Evolutionary conservation across 768 basidiomycete genomes (phyloP).

Genomic region (Trametes maxima): DNA sequence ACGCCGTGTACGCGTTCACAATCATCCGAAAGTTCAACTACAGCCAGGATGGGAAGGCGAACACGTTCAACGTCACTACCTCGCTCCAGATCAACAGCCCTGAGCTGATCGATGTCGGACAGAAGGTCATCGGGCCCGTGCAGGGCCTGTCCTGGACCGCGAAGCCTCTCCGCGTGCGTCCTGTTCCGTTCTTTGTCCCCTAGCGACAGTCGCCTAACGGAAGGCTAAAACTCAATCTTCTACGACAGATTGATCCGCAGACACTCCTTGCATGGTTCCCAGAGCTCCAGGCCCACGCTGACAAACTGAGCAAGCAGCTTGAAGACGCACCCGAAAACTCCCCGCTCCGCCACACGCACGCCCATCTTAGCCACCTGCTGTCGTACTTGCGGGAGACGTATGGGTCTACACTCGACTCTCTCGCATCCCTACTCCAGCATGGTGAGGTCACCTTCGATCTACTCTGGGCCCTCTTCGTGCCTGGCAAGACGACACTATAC

Average conservation of each 20-base stretch:
- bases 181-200: neutral
- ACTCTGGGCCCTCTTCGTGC: slow-evolving; percentile 59
- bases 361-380: slow-evolving; percentile 54
- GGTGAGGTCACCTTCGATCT: slow-evolving; percentile 62
- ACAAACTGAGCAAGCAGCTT: slow-evolving; percentile 38
- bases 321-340: slow-evolving; percentile 42
- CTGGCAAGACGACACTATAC: slow-evolving; percentile 51
- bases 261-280: slow-evolving; percentile 56
- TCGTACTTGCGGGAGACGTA: slow-evolving; percentile 53
- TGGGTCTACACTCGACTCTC: slow-evolving; percentile 47
- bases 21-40: slow-evolving; percentile 32
- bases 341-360: slow-evolving; percentile 36
- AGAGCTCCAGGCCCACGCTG: slow-evolving; percentile 47
- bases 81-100: slow-evolving; percentile 56
- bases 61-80: slow-evolving; percentile 30
- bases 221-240: slow-evolving; percentile 11
- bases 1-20: slow-evolving; percentile 31
- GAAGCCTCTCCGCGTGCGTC: slow-evolving; percentile 54
- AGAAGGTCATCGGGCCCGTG: slow-evolving; percentile 58
- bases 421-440: slow-evolving; percentile 52
- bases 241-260: slow-evolving; percentile 53
- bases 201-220: no score
- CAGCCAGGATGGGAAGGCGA: slow-evolving; percentile 13
- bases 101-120: slow-evolving; percentile 57
- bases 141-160: slow-evolving; percentile 65